Evolutionary conservation across 306 rosid species (phyloP), one percentile per base, ranked within the genome.

Genomic region (Pachyrhizus erosus): DNA sequence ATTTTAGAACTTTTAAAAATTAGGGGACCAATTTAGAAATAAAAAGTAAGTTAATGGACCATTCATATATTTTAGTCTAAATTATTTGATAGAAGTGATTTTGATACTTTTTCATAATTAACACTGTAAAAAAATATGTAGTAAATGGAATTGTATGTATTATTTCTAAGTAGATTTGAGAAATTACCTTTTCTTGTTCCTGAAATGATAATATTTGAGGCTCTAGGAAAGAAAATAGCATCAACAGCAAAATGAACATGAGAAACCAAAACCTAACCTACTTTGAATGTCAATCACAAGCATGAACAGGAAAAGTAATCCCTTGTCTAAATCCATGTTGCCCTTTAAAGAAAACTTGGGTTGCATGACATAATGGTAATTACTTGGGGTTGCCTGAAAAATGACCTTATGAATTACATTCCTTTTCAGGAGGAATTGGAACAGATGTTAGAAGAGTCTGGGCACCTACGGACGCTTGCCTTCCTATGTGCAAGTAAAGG

Each of bases 401-500:
- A 77, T 89, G 85, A 88, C 84, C 85, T 71, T 79, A 73, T 83
- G 85, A 85, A 80, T 87, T 88, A 78, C 81, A 79, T 95, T 86
- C 74, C 71, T 78, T 86, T 89, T 89, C 96, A 93, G 99, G 99
- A 93, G 86, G 99, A 96, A 92, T 87, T 96, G 94, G 98, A 96
- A 84, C 88, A 89, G 82, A 86, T 96, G 73, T 89, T 96, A 80
- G 97, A 91, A 70, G 97, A 92, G 62, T 91, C 98, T 23, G 94
- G 96, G 82, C 98, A 96, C 89, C 87, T 91, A 73, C 91, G 97
- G 20, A 92, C 99, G 5, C 99, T 96, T 80, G 99, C 99, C 80
- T 96, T 96, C 89, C 91, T 96, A 31, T 92, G 87, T 74, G 94
- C 99, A 29, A 96, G 96, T 88, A 93, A 92, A 87, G 97, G 96